A percentile compares a stretch with the other conserved stretches of the same genome.
These are phyloP conservation scores for Pseudogymnoascus sp. DNA, from an alignment of 2,329 filamentous ascomycete species.

Conservation along the genomic window DNA sequence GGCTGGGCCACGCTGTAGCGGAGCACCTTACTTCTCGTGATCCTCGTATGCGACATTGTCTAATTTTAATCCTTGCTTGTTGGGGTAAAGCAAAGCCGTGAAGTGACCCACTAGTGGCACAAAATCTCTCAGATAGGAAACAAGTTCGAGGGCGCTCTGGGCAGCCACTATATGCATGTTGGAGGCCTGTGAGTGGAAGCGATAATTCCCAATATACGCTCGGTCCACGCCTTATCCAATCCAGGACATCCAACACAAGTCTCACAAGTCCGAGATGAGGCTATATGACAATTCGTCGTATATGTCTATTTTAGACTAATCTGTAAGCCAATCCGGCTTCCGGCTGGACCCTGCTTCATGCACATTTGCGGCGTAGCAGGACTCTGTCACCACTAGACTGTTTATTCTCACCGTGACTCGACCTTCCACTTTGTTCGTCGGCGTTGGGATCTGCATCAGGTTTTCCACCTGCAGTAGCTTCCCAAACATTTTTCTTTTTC, in stretches of 20 bases:
- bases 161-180: not conserved
- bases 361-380: conserved; percentile 5
- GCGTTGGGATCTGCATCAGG: no score
- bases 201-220: not conserved
- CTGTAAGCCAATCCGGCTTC: conserved; percentile 2
- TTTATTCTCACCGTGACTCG: conserved; percentile 2
- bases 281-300: not conserved
- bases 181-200: not conserved
- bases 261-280: not conserved
- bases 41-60: no score
- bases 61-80: no score
- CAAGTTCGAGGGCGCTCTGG: no score
- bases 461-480: no score
- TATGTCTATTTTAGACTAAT: not conserved
- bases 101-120: no score
- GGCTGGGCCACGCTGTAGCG: no score
- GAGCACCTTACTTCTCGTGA: no score
- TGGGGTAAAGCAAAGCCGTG: no score
- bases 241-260: not conserved
- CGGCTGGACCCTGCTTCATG: not conserved
- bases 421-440: not conserved
- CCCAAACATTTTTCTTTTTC: no score
- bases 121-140: no score
- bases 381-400: conserved; percentile 4
- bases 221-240: conserved; percentile 1